Evolutionary conservation across 768 basidiomycete genomes (phyloP).

Genomic region (Holtermannia corniformis): DNA sequence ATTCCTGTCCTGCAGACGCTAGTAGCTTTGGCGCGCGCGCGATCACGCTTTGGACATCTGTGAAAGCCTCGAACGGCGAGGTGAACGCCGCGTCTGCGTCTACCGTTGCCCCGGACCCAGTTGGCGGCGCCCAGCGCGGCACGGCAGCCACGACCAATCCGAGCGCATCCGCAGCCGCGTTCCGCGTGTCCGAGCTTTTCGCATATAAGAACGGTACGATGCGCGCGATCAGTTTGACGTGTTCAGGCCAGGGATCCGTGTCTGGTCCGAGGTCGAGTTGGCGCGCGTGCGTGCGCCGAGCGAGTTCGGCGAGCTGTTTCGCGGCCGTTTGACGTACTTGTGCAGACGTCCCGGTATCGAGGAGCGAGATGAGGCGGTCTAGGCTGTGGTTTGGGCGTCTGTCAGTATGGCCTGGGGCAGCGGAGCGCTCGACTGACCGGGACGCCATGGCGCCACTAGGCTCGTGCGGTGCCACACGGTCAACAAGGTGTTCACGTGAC

Average conservation of each 20-base stretch:
- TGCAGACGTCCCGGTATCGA: conserved; percentile 86
- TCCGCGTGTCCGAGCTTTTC: conserved; percentile 82
- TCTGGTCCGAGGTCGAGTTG: conserved; percentile 13
- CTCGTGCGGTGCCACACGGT: no score
- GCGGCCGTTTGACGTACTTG: conserved; percentile 91
- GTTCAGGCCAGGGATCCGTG: conserved; percentile 69
- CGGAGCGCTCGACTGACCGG: no score
- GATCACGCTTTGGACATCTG: conserved; percentile 53
- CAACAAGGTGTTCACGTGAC: no score
- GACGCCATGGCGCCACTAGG: no score
- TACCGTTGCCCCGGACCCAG: not conserved
- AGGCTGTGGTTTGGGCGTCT: conserved; percentile 50
- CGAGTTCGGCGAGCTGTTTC: conserved; percentile 82
- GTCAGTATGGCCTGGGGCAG: no score
- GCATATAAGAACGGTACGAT: conserved; percentile 85
- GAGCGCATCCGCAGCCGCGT: conserved; percentile 77
- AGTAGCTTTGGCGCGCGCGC: conserved; percentile 63
- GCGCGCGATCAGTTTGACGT: conserved; percentile 73
- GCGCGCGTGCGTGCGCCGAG: not conserved
- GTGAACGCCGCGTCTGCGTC: not conserved
- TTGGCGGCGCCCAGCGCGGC: conserved; percentile 56
- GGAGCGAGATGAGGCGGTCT: conserved; percentile 89
- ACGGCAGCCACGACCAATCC: conserved; percentile 77
- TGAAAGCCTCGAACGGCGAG: conserved; percentile 1
- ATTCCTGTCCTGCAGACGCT: conserved; percentile 90